Evolutionary conservation across 192 early-diverging fungal genomes (phyloP), one percentile per base, ranked within the genome.

Genomic region (Coemansia furcata): DNA sequence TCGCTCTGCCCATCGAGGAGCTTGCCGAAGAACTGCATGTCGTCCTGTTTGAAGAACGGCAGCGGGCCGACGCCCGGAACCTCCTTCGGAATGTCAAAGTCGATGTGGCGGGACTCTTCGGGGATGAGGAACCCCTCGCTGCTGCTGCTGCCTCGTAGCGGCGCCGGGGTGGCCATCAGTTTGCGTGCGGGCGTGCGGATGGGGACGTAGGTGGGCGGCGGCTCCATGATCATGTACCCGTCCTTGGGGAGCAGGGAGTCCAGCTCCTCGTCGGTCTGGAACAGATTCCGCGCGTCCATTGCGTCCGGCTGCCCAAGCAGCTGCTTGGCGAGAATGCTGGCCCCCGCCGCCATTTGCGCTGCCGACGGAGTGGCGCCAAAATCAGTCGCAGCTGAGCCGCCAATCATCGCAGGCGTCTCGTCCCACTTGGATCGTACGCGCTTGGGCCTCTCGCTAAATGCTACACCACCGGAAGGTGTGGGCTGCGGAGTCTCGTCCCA

Each of bases 121-220:
- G 93, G 93, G 76, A 94, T 89, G 69, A 94, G 96, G 10, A 93
- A 94, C 0, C 84, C 86, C 29, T 68, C 73, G 39, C 86, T 76
- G 19, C 87, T 91, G 3, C 23, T 26, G 23, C 23, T 26, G 23
- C 23, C 23, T 26, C 78, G 85, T 80, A 94, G 86, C 6, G 96
- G 91, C 1, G 95, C 94, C 12, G 98, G 96, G 1, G 98, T 98
- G 0, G 94, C 93, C 76, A 87, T 93, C 52, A 99, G 81, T 68
- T 99, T 98, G 55, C 98, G 92, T 3, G 93, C 92, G 1, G 98
- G 95, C 14, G 98, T 99, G 55, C 94, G 92, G 63, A 98, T 98
- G 23, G 98, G 96, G 43, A 87, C 82, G 68, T 99, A 99, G 0
- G 86, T 87, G 1, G 88, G 65, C 6, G 95, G 98, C 6, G 94